Percentiles rank a stretch among this genome's conserved stretches.
Evolutionary conservation across 106 monocot genomes (phyloP).

Genomic region (Dioscorea zingiberensis): DNA sequence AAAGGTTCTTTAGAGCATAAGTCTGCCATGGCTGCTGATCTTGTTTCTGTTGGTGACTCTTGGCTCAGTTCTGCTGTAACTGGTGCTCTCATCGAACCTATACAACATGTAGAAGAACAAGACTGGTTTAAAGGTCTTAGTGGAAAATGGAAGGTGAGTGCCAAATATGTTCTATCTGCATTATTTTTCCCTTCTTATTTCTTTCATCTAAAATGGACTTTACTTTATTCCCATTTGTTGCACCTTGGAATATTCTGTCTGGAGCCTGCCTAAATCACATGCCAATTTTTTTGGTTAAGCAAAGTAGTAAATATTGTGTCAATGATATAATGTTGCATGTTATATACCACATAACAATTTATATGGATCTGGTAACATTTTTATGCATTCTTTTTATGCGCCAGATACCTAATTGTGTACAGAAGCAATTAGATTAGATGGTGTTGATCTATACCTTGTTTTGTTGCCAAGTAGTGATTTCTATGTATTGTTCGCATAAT

Average conservation of each 20-base stretch:
- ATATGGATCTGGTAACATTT: too few relatives aligned
- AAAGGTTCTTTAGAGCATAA: conserved; percentile 51
- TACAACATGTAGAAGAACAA: conserved; percentile 54
- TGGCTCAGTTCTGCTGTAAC: conserved; percentile 72
- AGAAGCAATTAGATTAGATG: too few relatives aligned
- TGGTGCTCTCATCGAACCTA: conserved; percentile 69
- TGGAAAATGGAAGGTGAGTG: conserved; percentile 87
- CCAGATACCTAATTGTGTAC: too few relatives aligned
- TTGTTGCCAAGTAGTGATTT: too few relatives aligned
- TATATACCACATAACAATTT: too few relatives aligned
- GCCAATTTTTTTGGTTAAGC: background rate
- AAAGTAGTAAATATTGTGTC: background rate
- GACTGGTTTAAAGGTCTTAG: conserved; percentile 73
- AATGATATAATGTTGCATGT: too few relatives aligned
- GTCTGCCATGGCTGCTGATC: conserved; percentile 86
- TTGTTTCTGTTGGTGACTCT: conserved; percentile 86
- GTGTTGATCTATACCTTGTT: too few relatives aligned
- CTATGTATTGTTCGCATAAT: too few relatives aligned
- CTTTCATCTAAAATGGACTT: background rate
- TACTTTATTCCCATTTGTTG: background rate
- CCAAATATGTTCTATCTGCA: background rate
- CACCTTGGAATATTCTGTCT: background rate
- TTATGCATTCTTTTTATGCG: too few relatives aligned
- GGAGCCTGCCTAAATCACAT: background rate
- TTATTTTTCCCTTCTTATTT: background rate